phyloP scores from a whole-genome alignment of 78 protist species.

The Monocercomonoides exilis region DNA sequence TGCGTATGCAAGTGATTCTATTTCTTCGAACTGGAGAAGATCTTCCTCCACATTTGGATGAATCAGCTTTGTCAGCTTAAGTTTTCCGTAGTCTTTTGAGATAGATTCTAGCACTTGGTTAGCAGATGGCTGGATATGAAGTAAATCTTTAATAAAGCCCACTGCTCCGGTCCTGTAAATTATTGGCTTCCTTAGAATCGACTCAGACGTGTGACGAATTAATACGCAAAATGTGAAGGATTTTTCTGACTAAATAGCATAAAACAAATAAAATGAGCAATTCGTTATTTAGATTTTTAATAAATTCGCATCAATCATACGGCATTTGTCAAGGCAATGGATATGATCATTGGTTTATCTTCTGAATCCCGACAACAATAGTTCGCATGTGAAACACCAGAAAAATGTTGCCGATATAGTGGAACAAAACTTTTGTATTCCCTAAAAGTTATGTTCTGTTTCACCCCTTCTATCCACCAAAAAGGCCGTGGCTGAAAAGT shows the following conservation, averaged over 20 bases:
- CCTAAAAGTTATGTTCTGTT: neutral
- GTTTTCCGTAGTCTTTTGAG: neutral
- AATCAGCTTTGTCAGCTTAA: neutral
- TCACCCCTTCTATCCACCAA: neutral
- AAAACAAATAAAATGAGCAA: neutral
- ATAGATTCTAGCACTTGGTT: neutral
- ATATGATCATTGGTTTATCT: neutral
- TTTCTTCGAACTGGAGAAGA: neutral
- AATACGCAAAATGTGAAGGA: neutral
- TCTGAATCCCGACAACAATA: neutral
- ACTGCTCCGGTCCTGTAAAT: neutral
- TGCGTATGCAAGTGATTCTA: neutral
- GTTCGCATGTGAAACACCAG: neutral
- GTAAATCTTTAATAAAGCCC: neutral
- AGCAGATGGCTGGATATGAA: neutral
- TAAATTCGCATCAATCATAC: neutral
- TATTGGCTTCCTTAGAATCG: neutral
- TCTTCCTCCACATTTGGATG: neutral
- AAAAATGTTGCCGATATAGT: neutral
- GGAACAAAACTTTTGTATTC: neutral
- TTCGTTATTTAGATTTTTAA: neutral
- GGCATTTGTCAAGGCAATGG: neutral
- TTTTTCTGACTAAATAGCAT: neutral
- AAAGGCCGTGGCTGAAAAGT: neutral
- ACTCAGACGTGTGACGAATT: neutral